Percentiles rank a stretch among this genome's conserved stretches.
Conservation (phyloP, 352 stramenopile species). For the Discostella stelligera region DNA sequence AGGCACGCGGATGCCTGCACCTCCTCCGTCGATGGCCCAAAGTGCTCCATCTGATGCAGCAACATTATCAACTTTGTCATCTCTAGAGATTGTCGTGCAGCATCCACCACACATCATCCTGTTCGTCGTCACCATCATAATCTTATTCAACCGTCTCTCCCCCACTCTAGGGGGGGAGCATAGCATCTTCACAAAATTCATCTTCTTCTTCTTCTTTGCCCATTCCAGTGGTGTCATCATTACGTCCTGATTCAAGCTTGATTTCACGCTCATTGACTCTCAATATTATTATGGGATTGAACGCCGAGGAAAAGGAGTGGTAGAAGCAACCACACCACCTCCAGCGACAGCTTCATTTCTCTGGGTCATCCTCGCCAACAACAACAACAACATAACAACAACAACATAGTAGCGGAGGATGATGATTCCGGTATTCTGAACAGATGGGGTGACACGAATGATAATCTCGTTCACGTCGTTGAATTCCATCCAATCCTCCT, state of each 20-base stretch:
- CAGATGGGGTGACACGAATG: conserved; percentile 97
- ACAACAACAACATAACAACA: too few species aligned
- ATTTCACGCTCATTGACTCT: conserved; percentile 63
- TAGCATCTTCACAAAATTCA: conserved; percentile 78
- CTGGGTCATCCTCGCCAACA: conserved; percentile 87
- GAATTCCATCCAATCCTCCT: conserved; percentile 99
- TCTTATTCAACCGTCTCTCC: conserved; percentile 81
- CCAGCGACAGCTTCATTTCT: conserved; percentile 50
- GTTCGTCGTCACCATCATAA: conserved; percentile 71
- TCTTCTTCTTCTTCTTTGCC: conserved; percentile 71
- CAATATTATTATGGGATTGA: conserved; percentile 98
- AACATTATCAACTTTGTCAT: conserved; percentile 61
- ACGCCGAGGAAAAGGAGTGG: conserved; percentile 85
- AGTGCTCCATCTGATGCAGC: conserved; percentile 47
- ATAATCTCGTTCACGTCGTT: conserved; percentile 99
- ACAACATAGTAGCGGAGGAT: conserved; percentile 90
- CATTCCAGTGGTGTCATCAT: conserved; percentile 41
- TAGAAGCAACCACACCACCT: conserved; percentile 89
- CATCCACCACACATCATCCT: conserved; percentile 74
- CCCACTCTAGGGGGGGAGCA: conserved; percentile 67
- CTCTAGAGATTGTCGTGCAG: conserved; percentile 63
- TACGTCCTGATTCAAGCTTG: conserved; percentile 50
- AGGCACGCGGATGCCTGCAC: conserved; percentile 85
- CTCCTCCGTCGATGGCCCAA: conserved; percentile 81
- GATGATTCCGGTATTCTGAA: conserved; percentile 99